Evolutionary conservation across 140 eudicot genomes (phyloP), one percentile per base, ranked within the genome.

Genomic region (Oenanthe javanica): DNA sequence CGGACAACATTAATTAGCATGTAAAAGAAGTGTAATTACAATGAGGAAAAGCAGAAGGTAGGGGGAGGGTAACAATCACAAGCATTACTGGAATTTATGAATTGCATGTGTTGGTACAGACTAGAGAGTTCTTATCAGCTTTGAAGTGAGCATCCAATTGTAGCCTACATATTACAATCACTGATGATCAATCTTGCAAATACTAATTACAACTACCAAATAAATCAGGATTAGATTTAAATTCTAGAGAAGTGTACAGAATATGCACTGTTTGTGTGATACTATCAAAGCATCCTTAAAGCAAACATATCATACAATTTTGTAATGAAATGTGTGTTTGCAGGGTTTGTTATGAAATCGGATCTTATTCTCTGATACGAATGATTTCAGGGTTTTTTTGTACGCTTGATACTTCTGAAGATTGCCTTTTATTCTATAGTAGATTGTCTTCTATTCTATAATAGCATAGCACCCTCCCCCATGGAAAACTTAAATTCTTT

Each of bases 101-200:
- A 83, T 81, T 61, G 52, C 82, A 57, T 42, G 80, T 11, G 84
- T 52, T 4, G 91, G 91, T 79, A 87, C 83, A 51, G 85, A 78
- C 77, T 89, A 81, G 64, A 89, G 91, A 79, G 89, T 86, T 70
- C 89, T 84, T 75, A 91, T 75, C 67, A 89, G 88, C 87, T 87
- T 93, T 31, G 91, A 81, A 59, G 96, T 93, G 46, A 91, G 89
- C 96, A 89, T 89, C 82, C 86, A 64, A 77, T 72, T 25, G 59
- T n/a, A 79, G 57, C 74, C 83, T 76, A 43, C 81, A 84, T 57
- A 77, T 70, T 50, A 64, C 9, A 25, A 25, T 21, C 13, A 25
- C 31, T 6, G 1, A 25, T 7, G 15, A 69, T 50, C 55, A 50
- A 50, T 7, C 55, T 31, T 69, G 4, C 75, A 27, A 13, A 69